Evolutionary conservation across 73 alveolate genomes (phyloP).

Genomic region (Blepharisma japonicum): DNA sequence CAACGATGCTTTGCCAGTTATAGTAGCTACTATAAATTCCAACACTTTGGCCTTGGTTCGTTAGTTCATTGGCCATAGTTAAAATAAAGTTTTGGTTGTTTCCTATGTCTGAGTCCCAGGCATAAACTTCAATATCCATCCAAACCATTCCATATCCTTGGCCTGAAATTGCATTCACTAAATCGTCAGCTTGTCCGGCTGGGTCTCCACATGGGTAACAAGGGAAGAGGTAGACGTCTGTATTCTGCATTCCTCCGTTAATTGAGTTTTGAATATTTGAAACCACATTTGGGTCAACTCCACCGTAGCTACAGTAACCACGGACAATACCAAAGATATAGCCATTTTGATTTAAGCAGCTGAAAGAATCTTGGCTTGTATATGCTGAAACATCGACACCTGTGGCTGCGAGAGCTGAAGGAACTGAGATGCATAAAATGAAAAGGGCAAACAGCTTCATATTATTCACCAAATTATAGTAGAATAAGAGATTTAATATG

Average conservation of each 20-base stretch:
- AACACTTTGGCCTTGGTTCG: constrained; percentile 47
- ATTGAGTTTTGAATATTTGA: constrained; percentile 37
- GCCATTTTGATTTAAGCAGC: not conserved
- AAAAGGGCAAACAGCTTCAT: too few species aligned
- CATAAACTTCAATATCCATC: constrained; percentile 75
- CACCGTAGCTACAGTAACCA: constrained; percentile 55
- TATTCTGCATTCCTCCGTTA: constrained; percentile 52
- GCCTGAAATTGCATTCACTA: constrained; percentile 37
- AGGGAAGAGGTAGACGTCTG: constrained; percentile 62
- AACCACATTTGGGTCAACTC: constrained; percentile 45
- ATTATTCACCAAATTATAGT: too few species aligned
- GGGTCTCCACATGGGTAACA: constrained; percentile 23
- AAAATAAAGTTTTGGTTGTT: constrained; percentile 56
- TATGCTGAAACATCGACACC: too few species aligned
- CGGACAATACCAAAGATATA: constrained; percentile 50
- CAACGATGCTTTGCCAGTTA: constrained; percentile 68
- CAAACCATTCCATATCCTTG: constrained; percentile 61
- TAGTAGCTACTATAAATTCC: constrained; percentile 71
- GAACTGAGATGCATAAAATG: too few species aligned
- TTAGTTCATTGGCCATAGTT: constrained; percentile 44
- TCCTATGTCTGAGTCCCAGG: constrained; percentile 56
- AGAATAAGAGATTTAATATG: too few species aligned
- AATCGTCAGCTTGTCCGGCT: constrained; percentile 45
- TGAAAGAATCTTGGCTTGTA: too few species aligned
- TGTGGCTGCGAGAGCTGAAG: too few species aligned